Evolutionary conservation across 768 basidiomycete genomes (phyloP).

Genomic region (Naganishia vaughanmartiniae): DNA sequence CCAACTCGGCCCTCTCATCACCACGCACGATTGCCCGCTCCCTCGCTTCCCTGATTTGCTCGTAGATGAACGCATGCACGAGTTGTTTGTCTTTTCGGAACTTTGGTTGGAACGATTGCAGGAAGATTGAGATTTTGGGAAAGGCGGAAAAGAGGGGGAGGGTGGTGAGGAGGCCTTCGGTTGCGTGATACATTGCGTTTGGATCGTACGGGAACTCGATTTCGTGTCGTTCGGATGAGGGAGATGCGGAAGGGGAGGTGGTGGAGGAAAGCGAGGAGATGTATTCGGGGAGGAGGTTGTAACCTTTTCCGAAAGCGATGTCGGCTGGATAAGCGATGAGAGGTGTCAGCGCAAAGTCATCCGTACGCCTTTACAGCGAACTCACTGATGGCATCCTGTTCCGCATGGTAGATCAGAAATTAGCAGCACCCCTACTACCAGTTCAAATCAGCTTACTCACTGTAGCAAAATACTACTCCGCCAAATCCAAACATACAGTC

Average conservation of each 20-base stretch:
- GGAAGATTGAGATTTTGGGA: constrained; percentile 36
- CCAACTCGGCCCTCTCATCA: constrained; percentile 37
- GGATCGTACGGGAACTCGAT: neutral
- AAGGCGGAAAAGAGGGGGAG: constrained; percentile 38
- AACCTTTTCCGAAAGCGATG: constrained; percentile 20
- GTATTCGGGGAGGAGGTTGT: constrained; percentile 1
- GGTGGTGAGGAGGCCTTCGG: constrained; percentile 28
- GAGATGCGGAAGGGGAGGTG: neutral
- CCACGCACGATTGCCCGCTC: constrained; percentile 32
- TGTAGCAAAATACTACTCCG: neutral
- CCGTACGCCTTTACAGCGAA: neutral
- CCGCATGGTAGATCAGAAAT: neutral
- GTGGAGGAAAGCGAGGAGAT: neutral
- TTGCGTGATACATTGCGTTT: constrained; percentile 7
- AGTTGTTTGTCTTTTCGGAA: constrained; percentile 29
- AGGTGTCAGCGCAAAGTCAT: neutral
- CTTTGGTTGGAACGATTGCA: constrained; percentile 31
- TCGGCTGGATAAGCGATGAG: neutral
- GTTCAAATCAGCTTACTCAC: no score
- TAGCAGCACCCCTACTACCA: no score
- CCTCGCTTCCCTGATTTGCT: constrained; percentile 32
- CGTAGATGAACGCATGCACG: constrained; percentile 34
- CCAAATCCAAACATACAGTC: no score
- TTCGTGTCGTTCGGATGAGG: neutral
- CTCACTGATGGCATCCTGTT: constrained; percentile 43